Evolutionary conservation across 345 rosid genomes (phyloP).

Genomic region (Eucalyptus shirleyi): DNA sequence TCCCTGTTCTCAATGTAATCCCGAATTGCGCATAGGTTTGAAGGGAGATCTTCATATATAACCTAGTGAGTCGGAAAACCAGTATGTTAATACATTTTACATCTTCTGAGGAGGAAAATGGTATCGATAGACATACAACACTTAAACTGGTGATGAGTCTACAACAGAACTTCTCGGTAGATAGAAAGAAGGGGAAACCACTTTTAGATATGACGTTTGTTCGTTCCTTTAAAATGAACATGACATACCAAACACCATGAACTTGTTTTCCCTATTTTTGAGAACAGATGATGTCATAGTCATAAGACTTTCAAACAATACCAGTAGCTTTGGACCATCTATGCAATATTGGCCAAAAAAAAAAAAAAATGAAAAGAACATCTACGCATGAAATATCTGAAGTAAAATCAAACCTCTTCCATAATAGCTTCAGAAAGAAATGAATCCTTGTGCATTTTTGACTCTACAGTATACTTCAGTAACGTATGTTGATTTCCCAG

Average conservation of each 20-base stretch:
- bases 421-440: constrained; percentile 93
- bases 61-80: constrained; percentile 31
- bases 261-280: background rate
- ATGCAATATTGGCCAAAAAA: background rate
- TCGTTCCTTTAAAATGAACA: background rate
- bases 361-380: background rate
- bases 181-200: background rate
- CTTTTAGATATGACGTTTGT: background rate
- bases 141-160: background rate
- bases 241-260: background rate
- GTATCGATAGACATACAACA: background rate
- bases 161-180: background rate
- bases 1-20: constrained; percentile 70
- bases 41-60: constrained; percentile 94
- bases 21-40: constrained; percentile 83
- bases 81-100: background rate
- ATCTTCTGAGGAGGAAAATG: background rate
- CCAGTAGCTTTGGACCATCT: background rate
- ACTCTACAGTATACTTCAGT: constrained; percentile 79
- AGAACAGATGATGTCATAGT: background rate
- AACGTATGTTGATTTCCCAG: constrained; percentile 84
- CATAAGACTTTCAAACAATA: background rate
- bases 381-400: background rate
- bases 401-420: constrained; percentile 65
- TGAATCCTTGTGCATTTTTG: constrained; percentile 79